Conservation (phyloP, 148 eudicot species). For the Nepenthes gracilis region DNA sequence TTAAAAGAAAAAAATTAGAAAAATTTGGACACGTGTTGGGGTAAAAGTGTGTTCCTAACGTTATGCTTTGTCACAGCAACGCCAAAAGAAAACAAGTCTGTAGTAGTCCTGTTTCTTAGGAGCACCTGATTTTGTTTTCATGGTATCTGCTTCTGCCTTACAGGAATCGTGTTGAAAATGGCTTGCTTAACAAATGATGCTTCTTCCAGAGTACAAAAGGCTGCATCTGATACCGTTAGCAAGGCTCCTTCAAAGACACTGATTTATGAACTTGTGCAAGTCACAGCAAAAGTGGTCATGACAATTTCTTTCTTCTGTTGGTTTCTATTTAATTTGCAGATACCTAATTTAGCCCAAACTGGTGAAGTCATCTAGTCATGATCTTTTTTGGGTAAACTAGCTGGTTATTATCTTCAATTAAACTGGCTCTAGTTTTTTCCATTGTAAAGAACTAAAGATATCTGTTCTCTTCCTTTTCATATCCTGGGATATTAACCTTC, state of each 20-base stretch:
- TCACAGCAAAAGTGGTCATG: constrained; percentile 63
- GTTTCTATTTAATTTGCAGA: not conserved
- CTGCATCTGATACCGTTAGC: constrained; percentile 29
- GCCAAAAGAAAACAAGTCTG: too few relatives aligned
- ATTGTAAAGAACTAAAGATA: not conserved
- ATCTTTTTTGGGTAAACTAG: not conserved
- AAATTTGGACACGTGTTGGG: too few relatives aligned
- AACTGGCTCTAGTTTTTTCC: not conserved
- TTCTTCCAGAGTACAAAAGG: constrained; percentile 44
- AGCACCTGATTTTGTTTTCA: too few relatives aligned
- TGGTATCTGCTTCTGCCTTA: constrained; percentile 7
- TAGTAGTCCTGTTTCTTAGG: too few relatives aligned
- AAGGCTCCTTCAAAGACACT: constrained; percentile 59
- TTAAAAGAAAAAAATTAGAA: too few relatives aligned
- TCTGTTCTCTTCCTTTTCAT: not conserved
- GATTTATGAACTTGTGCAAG: constrained; percentile 77
- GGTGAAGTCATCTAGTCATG: not conserved
- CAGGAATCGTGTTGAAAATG: constrained; percentile 87
- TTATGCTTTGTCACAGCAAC: too few relatives aligned
- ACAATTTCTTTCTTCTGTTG: not conserved
- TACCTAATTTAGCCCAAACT: not conserved
- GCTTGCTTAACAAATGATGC: constrained; percentile 54
- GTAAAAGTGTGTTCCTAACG: too few relatives aligned
- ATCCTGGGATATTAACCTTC: not conserved
- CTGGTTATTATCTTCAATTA: not conserved